A percentile compares a stretch with the other conserved stretches of the same genome.
Evolutionary conservation across 176 grass and related monocot species (phyloP).

Genomic region (Raddia guianensis): DNA sequence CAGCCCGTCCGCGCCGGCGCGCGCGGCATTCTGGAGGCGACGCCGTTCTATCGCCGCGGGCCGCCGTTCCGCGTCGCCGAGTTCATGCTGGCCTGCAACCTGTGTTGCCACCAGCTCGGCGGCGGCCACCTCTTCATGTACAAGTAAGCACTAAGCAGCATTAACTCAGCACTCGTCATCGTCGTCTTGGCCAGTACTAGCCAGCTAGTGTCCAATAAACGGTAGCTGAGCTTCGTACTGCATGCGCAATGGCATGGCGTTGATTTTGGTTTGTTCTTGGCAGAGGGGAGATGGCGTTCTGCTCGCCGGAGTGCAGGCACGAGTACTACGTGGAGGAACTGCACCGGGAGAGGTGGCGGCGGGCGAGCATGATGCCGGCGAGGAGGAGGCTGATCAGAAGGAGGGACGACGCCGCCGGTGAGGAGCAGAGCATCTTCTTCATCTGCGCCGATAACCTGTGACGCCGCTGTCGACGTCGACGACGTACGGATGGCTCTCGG

Average conservation of each 20-base stretch:
- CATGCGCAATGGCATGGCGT: background rate
- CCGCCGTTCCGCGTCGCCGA: constrained; percentile 17
- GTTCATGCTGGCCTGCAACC: constrained; percentile 41
- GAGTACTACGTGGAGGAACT: constrained; percentile 41
- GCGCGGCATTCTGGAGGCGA: constrained; percentile 20
- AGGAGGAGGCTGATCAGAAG: background rate
- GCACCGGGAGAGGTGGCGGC: constrained; percentile 30
- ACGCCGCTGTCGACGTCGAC: background rate
- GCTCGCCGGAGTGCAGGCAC: constrained; percentile 47
- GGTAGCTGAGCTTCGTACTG: too few relatives aligned
- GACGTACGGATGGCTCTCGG: background rate
- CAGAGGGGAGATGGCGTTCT: constrained; percentile 69
- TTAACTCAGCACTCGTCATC: background rate
- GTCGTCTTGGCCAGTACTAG: too few relatives aligned
- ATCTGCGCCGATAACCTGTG: background rate
- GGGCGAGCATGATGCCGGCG: background rate
- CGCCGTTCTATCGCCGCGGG: background rate
- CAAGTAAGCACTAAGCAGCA: constrained; percentile 34
- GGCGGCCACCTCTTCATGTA: constrained; percentile 57
- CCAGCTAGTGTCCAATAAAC: background rate
- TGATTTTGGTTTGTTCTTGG: background rate
- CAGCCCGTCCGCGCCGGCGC: constrained; percentile 4
- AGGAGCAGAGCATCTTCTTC: constrained; percentile 49
- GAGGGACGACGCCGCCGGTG: constrained; percentile 6
- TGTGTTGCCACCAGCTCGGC: constrained; percentile 41